A percentile compares a stretch with the other conserved stretches of the same genome.
Conservation (phyloP, 2,329 filamentous ascomycete species). For the Fusarium sp. region DNA sequence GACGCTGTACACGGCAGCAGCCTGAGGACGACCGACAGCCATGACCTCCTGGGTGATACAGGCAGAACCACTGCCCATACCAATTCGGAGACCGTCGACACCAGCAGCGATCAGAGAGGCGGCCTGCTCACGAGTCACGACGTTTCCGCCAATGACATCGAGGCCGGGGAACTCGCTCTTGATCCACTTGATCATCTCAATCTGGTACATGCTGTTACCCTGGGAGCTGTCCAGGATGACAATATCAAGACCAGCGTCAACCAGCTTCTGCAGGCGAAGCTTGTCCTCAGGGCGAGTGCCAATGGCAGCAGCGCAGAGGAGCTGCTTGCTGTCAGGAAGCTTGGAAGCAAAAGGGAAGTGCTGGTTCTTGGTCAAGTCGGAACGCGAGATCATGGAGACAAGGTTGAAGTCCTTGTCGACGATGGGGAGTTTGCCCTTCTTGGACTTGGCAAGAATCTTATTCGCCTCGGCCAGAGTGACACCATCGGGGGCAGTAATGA, state of each 20-base stretch:
- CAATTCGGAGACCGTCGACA: slow-evolving; percentile 95
- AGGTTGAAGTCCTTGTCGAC: slow-evolving; percentile 84
- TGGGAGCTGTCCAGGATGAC: slow-evolving; percentile 96
- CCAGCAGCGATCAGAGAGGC: slow-evolving; percentile 90
- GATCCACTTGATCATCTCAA: slow-evolving; percentile 97
- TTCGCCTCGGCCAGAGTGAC: slow-evolving; percentile 90
- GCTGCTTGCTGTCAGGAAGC: slow-evolving; percentile 94
- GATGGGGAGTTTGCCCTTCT: slow-evolving; percentile 98
- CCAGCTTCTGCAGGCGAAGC: slow-evolving; percentile 80
- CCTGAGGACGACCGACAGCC: slow-evolving; percentile 96
- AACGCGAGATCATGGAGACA: slow-evolving; percentile 89
- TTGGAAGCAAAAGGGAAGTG: slow-evolving; percentile 97
- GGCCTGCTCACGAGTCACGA: slow-evolving; percentile 96
- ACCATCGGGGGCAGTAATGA: slow-evolving; percentile 84
- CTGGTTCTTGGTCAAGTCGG: slow-evolving; percentile 98
- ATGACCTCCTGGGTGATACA: slow-evolving; percentile 99
- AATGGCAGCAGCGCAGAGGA: slow-evolving; percentile 93
- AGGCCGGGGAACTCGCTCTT: slow-evolving; percentile 85
- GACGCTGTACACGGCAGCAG: slow-evolving; percentile 89
- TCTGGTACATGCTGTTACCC: slow-evolving; percentile 98
- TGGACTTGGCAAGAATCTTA: slow-evolving; percentile 88
- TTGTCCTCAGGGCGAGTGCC: slow-evolving; percentile 96
- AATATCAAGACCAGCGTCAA: slow-evolving; percentile 93
- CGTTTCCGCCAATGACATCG: slow-evolving; percentile 97
- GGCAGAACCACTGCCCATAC: slow-evolving; percentile 97